phyloP scores from a whole-genome alignment of 1,139 yeast species.

The Debaryomyces psychrophilus region DNA sequence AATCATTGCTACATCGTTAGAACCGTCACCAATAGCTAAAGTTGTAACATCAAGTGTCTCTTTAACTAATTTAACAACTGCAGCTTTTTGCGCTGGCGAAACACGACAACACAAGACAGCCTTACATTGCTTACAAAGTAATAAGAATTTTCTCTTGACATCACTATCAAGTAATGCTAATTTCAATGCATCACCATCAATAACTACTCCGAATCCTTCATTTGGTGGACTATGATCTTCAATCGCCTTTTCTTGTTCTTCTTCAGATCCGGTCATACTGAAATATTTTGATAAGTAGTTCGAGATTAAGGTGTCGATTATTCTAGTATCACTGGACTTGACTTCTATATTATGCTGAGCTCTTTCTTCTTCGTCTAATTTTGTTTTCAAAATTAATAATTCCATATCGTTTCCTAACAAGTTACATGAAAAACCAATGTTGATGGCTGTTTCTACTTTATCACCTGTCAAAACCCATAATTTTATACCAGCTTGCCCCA shows the following conservation, averaged over 20 bases:
- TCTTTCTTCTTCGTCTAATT: constrained; percentile 36
- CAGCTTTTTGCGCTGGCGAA: constrained; percentile 94
- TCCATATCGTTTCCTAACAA: constrained; percentile 53
- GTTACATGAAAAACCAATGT: constrained; percentile 55
- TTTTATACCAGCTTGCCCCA: constrained; percentile 53
- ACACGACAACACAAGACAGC: constrained; percentile 97
- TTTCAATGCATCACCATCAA: constrained; percentile 92
- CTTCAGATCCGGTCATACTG: constrained; percentile 60
- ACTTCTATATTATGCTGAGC: constrained; percentile 37
- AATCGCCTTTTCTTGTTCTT: constrained; percentile 63
- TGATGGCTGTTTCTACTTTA: constrained; percentile 55
- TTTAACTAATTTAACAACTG: constrained; percentile 90
- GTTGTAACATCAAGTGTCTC: constrained; percentile 77
- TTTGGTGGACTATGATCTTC: constrained; percentile 77
- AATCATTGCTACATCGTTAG: constrained; percentile 97
- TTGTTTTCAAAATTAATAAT: constrained; percentile 42
- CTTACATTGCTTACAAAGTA: constrained; percentile 89
- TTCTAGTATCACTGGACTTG: constrained; percentile 25
- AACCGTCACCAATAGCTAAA: constrained; percentile 97
- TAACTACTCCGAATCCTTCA: constrained; percentile 77
- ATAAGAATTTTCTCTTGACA: constrained; percentile 66
- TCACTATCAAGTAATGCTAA: constrained; percentile 63
- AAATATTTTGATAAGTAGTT: constrained; percentile 66
- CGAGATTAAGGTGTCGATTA: constrained; percentile 59
- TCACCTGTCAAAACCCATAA: constrained; percentile 57